Percentiles rank a stretch among this genome's conserved stretches.
Evolutionary conservation across 1,284 basidiomycete genomes (phyloP).

Genomic region (Cystobasidiaceae sp.): DNA sequence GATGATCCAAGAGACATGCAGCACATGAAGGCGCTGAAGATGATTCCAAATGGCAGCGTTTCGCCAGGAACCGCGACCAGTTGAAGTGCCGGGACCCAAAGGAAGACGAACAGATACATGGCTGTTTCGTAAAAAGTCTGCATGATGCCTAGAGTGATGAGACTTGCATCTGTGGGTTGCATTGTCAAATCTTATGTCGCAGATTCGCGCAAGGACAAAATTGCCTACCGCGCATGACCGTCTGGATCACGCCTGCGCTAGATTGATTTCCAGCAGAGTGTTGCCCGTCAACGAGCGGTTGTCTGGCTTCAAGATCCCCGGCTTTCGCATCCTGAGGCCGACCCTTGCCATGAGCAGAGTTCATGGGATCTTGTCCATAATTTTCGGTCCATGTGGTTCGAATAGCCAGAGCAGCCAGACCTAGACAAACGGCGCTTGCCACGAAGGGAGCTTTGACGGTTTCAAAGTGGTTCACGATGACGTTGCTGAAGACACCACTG

Average conservation of each 20-base stretch:
- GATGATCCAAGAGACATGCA: slow-evolving; percentile 71
- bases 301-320: slow-evolving; percentile 51
- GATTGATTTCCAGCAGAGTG: slow-evolving; percentile 51
- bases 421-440: slow-evolving; percentile 57
- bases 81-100: slow-evolving; percentile 69
- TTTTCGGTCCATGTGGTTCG: slow-evolving; percentile 61
- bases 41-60: slow-evolving; percentile 61
- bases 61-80: slow-evolving; percentile 52
- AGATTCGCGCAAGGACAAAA: too few relatives aligned
- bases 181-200: too few relatives aligned
- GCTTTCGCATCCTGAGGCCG: slow-evolving; percentile 47
- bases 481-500: slow-evolving; percentile 61
- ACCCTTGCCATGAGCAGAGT: slow-evolving; percentile 20
- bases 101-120: slow-evolving; percentile 74
- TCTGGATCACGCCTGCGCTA: slow-evolving; percentile 52
- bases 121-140: slow-evolving; percentile 73
- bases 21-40: slow-evolving; percentile 71
- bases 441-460: slow-evolving; percentile 60
- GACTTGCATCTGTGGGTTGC: slow-evolving; percentile 53
- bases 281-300: slow-evolving; percentile 40
- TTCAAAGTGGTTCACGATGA: slow-evolving; percentile 53
- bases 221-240: slow-evolving; percentile 57
- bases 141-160: slow-evolving; percentile 63
- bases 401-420: slow-evolving; percentile 58
- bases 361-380: slow-evolving; percentile 51